Evolutionary conservation across 495 filamentous ascomycete species (phyloP), one percentile per base, ranked within the genome.

Genomic region (Annulohypoxylon nitens): DNA sequence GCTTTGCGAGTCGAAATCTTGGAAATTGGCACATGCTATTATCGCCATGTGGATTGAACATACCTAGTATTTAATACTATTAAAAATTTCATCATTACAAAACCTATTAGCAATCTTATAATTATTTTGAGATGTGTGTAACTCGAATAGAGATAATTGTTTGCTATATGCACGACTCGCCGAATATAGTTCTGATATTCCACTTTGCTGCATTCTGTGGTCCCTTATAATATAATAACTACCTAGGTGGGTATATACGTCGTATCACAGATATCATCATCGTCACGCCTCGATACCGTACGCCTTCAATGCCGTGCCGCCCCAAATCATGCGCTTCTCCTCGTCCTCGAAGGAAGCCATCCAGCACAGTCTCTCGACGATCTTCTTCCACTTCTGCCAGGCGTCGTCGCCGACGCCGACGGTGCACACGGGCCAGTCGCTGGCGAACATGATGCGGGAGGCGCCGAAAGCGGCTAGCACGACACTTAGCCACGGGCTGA

Each of bases 341-440:
- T 86, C 84, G 7, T 88, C 82, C 0, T 76, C 83, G 64, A 94
- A 77, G 16, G 83, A 82, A 7, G 86, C 85, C 78, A 85, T 80
- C 50, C 87, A 84, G 76, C 93, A 86, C 30, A 92, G 77, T 62
- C 80, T 81, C 66, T 91, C 87, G 34, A 90, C 88, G 12, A 91
- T 82, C 57, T 80, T 79, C 76, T 81, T 86, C 90, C 87, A 88
- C 76, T 86, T 87, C 59, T 76, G 76, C 88, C 87, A 89, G 23
- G 85, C 78, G 16, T 74, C 81, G n/a, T 83, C 78, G 34, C 88
- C 89, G 3, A 90, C 88, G 2, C 87, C 86, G 18, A 92, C 75
- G 69, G 91, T 93, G 81, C 93, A 95, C 3, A 97, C 91, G 2
- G 93, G 94, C 94, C 94, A 97, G 77, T 97, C 93, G 55, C 90